Percentiles rank a stretch among this genome's conserved stretches.
Conservation (phyloP, 108 stramenopile genomes). For the Conticribra guillardii region DNA sequence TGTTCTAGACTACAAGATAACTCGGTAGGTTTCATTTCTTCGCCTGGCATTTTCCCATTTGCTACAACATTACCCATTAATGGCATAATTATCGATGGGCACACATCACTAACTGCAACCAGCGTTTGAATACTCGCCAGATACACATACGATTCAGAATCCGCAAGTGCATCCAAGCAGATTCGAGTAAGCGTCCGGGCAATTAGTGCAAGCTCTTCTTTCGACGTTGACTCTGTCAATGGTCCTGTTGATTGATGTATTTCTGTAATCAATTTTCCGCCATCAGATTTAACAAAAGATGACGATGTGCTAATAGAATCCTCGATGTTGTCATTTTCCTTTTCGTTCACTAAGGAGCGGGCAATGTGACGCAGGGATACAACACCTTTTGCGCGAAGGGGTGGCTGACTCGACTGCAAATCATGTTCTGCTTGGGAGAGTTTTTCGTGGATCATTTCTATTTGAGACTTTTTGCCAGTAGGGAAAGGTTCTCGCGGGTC, state of each 20-base stretch:
- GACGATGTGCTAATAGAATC: not conserved
- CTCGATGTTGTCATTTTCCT: not conserved
- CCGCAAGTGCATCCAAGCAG: conserved; percentile 62
- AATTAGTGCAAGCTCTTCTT: conserved; percentile 27
- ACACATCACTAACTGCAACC: conserved; percentile 68
- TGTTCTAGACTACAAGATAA: conserved; percentile 56
- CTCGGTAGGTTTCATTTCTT: conserved; percentile 2
- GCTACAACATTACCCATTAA: conserved; percentile 50
- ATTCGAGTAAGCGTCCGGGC: conserved; percentile 42
- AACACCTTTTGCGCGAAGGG: conserved; percentile 80
- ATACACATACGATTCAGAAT: conserved; percentile 88
- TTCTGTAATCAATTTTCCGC: conserved; percentile 19
- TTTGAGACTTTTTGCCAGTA: conserved; percentile 1
- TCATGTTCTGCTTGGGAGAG: conserved; percentile 59
- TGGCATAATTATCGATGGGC: conserved; percentile 60
- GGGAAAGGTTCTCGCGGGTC: not conserved
- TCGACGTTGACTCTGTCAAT: not conserved
- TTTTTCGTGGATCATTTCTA: conserved; percentile 27
- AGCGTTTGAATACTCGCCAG: conserved; percentile 86
- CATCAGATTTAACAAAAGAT: conserved; percentile 8
- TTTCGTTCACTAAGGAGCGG: conserved; percentile 42
- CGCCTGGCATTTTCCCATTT: no score
- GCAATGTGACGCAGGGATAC: conserved; percentile 71
- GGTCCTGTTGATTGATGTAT: conserved; percentile 9
- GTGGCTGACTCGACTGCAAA: conserved; percentile 68